phyloP scores from a whole-genome alignment of 768 basidiomycete species.

The Mycena leptocephala region DNA sequence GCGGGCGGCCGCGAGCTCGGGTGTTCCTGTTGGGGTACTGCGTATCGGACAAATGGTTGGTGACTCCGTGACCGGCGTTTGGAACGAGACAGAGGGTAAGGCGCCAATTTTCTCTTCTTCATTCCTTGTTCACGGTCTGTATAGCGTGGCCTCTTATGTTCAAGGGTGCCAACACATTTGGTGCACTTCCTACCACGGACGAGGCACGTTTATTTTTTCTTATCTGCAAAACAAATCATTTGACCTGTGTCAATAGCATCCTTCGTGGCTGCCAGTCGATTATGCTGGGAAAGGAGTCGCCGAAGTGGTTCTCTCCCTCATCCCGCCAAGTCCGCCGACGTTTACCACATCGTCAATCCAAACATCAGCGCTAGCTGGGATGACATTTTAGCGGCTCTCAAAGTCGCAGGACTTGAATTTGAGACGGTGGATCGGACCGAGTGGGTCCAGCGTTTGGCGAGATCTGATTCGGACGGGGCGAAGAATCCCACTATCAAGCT shows the following conservation, averaged over 20 bases:
- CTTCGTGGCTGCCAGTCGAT: constrained; percentile 71
- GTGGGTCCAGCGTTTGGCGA: constrained; percentile 57
- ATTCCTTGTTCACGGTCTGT: constrained; percentile 22
- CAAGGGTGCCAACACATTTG: constrained; percentile 59
- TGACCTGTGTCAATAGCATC: constrained; percentile 41
- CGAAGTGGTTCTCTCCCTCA: constrained; percentile 55
- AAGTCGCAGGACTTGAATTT: constrained; percentile 55
- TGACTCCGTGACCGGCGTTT: constrained; percentile 62
- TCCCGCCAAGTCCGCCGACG: constrained; percentile 35
- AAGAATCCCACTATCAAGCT: constrained; percentile 63
- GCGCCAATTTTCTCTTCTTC: not conserved
- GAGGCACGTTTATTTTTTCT: constrained; percentile 42
- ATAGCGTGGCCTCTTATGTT: constrained; percentile 58
- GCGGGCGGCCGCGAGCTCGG: constrained; percentile 50
- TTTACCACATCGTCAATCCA: constrained; percentile 59
- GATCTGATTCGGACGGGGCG: constrained; percentile 53
- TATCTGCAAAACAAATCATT: not conserved
- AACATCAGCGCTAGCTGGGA: constrained; percentile 53
- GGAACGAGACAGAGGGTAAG: constrained; percentile 68
- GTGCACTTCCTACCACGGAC: constrained; percentile 49
- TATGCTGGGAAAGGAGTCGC: constrained; percentile 63
- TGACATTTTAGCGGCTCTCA: constrained; percentile 57
- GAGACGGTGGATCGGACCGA: constrained; percentile 51
- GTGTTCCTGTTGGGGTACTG: constrained; percentile 53
- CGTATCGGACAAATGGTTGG: constrained; percentile 74